Percentiles rank a stretch among this genome's conserved stretches.
Conservation (phyloP, 2,329 filamentous ascomycete species). For the Chlorencoelia australis region DNA sequence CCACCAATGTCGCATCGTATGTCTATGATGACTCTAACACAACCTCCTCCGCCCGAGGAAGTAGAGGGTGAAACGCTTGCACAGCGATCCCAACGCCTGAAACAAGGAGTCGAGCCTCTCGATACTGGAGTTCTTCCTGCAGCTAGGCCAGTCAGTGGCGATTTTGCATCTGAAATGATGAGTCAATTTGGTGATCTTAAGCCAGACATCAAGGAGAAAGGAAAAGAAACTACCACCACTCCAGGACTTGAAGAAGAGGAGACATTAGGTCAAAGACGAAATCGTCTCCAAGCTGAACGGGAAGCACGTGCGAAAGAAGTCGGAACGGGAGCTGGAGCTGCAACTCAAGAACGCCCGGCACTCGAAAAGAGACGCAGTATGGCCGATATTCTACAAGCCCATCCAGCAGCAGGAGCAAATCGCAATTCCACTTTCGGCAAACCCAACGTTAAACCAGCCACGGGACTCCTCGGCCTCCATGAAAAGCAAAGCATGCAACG, state of each 20-base stretch:
- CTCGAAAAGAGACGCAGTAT: conserved; percentile 32
- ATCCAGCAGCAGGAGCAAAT: conserved; percentile 32
- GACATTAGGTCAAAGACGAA: conserved; percentile 67
- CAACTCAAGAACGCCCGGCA: conserved; percentile 14
- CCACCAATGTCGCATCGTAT: conserved; percentile 15
- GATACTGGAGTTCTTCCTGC: conserved; percentile 17
- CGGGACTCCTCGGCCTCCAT: conserved; percentile 24
- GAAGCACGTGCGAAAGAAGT: conserved; percentile 53
- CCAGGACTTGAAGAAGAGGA: conserved; percentile 53
- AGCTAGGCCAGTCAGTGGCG: conserved; percentile 46
- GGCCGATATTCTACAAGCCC: conserved; percentile 37
- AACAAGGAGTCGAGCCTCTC: conserved; percentile 34
- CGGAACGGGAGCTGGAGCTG: conserved; percentile 18
- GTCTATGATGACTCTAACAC: conserved; percentile 18
- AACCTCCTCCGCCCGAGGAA: conserved; percentile 25
- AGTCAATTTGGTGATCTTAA: conserved; percentile 44
- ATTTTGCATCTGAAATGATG: conserved; percentile 62
- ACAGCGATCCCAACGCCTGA: conserved; percentile 55
- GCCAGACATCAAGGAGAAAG: conserved; percentile 24
- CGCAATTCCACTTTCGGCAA: conserved; percentile 10
- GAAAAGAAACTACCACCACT: conserved; percentile 24
- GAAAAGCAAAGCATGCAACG: conserved; percentile 19
- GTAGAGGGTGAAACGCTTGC: conserved; percentile 56
- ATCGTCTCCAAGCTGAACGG: conserved; percentile 58
- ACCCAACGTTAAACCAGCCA: conserved; percentile 13